Base-by-base conservation (phyloP, 306 rosid species). In the Rosa rugosa region DNA sequence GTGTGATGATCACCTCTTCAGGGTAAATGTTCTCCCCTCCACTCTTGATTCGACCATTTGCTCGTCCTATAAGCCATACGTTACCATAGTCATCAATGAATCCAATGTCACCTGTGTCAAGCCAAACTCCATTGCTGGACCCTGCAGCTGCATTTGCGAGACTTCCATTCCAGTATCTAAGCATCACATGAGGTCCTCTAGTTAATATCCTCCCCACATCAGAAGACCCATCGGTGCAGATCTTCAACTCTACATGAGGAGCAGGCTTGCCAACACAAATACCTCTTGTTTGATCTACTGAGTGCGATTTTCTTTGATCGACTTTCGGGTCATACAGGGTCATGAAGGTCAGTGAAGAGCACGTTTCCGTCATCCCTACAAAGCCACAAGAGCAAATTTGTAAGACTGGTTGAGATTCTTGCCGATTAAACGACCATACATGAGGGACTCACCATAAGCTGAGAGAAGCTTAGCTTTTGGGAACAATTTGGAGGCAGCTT, bases 1-100 rank as follows among this genome's bases (percentile, higher is more conserved):
- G 68, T 34, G 49, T 13, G 53, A 34, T 12, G 38, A 56, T 11
- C 80, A 91, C 98, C 96, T 95, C 98, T 89, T 95, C 99, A 5
- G 98, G 98, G 79, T 90, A 95, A 83, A 95, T 70, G 75, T 90
- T 95, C 87, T 95, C 97, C 27, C 98, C 99, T 49, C 98, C 99
- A 69, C 97, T 95, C 85, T 95, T 93, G 82, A 95, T 91, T 31
- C 89, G 84, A 34, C 94, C 91, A 53, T 89, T 90, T 84, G 83
- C 83, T 78, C 94, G 84, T 77, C 99, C 98, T 31, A 93, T 81
- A 62, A 93, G 98, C 96, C 99, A 88, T 53, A 92, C 45, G 59
- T 90, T 87, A 45, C 97, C 98, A 75, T 66, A 10, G 51, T 80
- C 77, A 73, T 95, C 98, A 67, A 91, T 69, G 7, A 84, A 95